These are phyloP conservation scores for Scheffersomyces segobiensis DNA, from an alignment of 1,139 yeast species.

Conservation along the genomic window DNA sequence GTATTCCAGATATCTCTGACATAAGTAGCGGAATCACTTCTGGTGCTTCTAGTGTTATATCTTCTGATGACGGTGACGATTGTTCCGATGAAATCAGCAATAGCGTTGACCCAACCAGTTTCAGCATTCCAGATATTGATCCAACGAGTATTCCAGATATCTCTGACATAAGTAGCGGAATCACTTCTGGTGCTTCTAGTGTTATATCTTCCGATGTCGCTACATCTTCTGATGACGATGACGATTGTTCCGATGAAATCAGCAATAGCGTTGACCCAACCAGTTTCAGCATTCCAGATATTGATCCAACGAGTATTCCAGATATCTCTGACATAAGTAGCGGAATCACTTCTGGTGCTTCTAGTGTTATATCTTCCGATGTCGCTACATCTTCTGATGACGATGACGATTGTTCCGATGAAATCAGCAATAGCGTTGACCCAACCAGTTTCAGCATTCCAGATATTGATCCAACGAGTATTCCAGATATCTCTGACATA, in stretches of 20 bases:
- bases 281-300: not conserved
- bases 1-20: not conserved
- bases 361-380: not conserved
- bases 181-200: not conserved
- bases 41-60: not conserved
- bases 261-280: not conserved
- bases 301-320: too few relatives aligned
- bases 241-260: not conserved
- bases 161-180: not conserved
- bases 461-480: not conserved
- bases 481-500: not conserved
- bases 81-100: not conserved
- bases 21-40: not conserved
- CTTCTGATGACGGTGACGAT: not conserved
- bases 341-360: not conserved
- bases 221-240: slow-evolving; percentile 8
- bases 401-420: not conserved
- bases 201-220: not conserved
- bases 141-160: not conserved
- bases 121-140: not conserved
- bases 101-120: not conserved
- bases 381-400: not conserved
- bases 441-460: not conserved
- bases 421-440: not conserved
- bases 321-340: not conserved